phyloP scores from a whole-genome alignment of 2,329 filamentous ascomycete genomes.

The Samsoniella hepiali region DNA sequence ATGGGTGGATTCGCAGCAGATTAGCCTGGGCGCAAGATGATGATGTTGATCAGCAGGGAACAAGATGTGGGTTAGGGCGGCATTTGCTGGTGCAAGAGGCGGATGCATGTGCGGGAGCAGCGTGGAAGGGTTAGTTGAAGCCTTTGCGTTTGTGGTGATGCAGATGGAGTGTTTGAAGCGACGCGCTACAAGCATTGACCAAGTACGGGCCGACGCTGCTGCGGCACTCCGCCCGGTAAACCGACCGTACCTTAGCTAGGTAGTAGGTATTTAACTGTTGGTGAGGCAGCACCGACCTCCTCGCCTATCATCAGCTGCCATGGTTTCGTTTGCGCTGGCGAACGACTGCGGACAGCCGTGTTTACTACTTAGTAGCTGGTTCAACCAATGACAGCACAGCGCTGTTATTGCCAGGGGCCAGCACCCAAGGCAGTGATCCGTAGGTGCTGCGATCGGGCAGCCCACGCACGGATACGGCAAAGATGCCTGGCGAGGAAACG shows the following conservation, averaged over 20 bases:
- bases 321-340: not conserved
- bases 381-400: not conserved
- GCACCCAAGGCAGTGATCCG: too few relatives aligned
- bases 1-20: constrained; percentile 14
- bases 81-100: not conserved
- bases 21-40: not conserved
- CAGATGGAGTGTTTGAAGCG: too few relatives aligned
- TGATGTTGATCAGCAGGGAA: constrained; percentile 1
- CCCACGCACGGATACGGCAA: too few relatives aligned
- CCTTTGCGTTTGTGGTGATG: not conserved
- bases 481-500: too few relatives aligned
- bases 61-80: not conserved
- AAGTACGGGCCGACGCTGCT: too few relatives aligned
- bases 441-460: too few relatives aligned
- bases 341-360: not conserved
- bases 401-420: not conserved
- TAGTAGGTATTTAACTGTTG: too few relatives aligned
- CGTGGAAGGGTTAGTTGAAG: not conserved
- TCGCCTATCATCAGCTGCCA: not conserved
- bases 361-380: not conserved
- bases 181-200: too few relatives aligned
- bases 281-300: not conserved
- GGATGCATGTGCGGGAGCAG: not conserved
- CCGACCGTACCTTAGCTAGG: too few relatives aligned
- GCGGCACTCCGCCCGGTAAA: too few relatives aligned